These are phyloP conservation scores for Mallotus nudiflorus DNA, from an alignment of 345 rosid species.

Conservation along the genomic window DNA sequence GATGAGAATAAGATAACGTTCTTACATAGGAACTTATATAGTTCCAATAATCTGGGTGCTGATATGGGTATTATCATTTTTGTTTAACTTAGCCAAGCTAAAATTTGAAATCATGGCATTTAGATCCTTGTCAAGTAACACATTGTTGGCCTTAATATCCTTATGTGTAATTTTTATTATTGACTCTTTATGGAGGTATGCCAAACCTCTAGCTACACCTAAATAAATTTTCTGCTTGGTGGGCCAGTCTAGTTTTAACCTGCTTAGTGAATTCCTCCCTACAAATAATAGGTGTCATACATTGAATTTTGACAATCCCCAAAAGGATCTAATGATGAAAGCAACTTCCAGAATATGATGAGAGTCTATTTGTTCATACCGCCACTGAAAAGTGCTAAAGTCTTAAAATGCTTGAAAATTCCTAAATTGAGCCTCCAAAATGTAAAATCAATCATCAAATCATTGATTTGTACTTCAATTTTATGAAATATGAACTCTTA, in stretches of 20 bases:
- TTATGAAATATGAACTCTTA: too few relatives aligned
- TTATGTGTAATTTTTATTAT: conserved; percentile 82
- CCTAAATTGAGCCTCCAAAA: too few relatives aligned
- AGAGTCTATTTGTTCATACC: too few relatives aligned
- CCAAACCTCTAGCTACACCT: conserved; percentile 76
- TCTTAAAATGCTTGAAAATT: too few relatives aligned
- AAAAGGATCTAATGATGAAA: too few relatives aligned
- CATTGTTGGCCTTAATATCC: conserved; percentile 90
- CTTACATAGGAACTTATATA: conserved; percentile 45
- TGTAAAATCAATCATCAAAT: too few relatives aligned
- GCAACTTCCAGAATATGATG: too few relatives aligned
- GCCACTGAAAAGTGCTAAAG: too few relatives aligned
- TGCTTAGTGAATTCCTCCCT: conserved; percentile 51
- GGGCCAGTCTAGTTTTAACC: conserved; percentile 69
- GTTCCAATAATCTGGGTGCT: conserved; percentile 90
- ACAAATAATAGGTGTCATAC: too few relatives aligned
- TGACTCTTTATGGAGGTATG: conserved; percentile 83
- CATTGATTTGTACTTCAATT: too few relatives aligned
- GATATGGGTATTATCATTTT: conserved; percentile 79
- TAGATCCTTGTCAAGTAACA: conserved; percentile 77
- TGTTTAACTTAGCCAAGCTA: conserved; percentile 82
- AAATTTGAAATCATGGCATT: conserved; percentile 89
- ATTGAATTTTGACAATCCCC: too few relatives aligned
- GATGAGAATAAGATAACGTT: background rate
- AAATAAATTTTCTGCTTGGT: conserved; percentile 65